phyloP scores from a whole-genome alignment of 805 yeast species.

The Wickerhamomyces sydowiorum region DNA sequence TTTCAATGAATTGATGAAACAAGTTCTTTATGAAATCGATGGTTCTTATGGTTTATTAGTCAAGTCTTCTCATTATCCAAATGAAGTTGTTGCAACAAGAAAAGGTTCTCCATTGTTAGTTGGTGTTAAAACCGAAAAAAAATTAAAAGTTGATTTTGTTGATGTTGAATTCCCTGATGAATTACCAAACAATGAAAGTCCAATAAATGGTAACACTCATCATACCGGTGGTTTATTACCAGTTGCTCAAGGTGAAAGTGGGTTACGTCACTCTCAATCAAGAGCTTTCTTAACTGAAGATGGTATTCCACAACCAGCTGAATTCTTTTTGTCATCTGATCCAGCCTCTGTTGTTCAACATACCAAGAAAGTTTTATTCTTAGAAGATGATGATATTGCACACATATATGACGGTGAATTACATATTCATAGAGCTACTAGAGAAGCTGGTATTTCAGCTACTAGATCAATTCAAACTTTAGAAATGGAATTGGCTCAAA shows the following conservation, averaged over 20 bases:
- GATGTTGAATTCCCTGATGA: constrained; percentile 88
- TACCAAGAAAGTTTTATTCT: constrained; percentile 92
- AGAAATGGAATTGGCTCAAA: constrained; percentile 94
- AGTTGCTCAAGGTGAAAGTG: constrained; percentile 47
- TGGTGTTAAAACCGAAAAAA: constrained; percentile 95
- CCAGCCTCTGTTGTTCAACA: constrained; percentile 95
- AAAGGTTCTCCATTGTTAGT: constrained; percentile 96
- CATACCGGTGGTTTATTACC: constrained; percentile 35
- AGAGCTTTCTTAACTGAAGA: constrained; percentile 96
- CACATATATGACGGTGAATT: constrained; percentile 97
- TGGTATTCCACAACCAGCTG: constrained; percentile 88
- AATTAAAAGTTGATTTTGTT: constrained; percentile 94
- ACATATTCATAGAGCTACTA: constrained; percentile 95
- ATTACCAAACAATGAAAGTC: constrained; percentile 15
- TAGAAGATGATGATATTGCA: constrained; percentile 98
- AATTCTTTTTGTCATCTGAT: constrained; percentile 93
- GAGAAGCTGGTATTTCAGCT: constrained; percentile 82
- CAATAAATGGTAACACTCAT: constrained; percentile 15
- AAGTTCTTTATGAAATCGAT: constrained; percentile 86
- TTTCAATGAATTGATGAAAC: constrained; percentile 88
- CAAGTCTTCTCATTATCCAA: constrained; percentile 87
- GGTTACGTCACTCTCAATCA: constrained; percentile 83
- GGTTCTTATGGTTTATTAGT: constrained; percentile 97
- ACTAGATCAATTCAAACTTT: constrained; percentile 94
- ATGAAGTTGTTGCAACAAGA: constrained; percentile 94